Conservation (phyloP, 164 flowering plant species). For the Annona cherimola region DNA sequence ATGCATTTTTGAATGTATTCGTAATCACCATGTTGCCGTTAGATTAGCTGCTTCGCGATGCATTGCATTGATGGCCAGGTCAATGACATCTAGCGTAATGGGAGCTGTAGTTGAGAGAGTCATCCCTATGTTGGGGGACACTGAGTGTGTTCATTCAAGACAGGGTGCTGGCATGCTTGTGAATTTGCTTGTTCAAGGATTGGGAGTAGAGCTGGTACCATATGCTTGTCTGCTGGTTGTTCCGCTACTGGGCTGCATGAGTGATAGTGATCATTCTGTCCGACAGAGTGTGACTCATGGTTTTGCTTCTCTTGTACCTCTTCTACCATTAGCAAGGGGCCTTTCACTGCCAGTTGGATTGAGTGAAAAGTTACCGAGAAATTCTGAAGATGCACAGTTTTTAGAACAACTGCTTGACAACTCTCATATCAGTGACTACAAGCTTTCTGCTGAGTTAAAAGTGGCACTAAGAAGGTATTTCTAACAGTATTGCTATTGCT, state of each 20-base stretch:
- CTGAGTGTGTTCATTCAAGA: slow-evolving; percentile 64
- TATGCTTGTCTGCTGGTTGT: slow-evolving; percentile 91
- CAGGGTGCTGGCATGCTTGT: slow-evolving; percentile 99
- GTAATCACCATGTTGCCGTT: slow-evolving; percentile 87
- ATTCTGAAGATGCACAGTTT: slow-evolving; percentile 75
- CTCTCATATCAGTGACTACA: slow-evolving; percentile 92
- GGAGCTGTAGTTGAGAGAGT: slow-evolving; percentile 70
- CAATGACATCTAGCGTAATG: slow-evolving; percentile 74
- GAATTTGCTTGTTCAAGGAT: slow-evolving; percentile 80
- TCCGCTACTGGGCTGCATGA: slow-evolving; percentile 95
- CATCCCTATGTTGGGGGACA: slow-evolving; percentile 79
- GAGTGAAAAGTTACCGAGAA: slow-evolving; percentile 54
- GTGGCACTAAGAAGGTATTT: slow-evolving; percentile 79
- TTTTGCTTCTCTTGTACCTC: slow-evolving; percentile 99
- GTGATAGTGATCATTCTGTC: slow-evolving; percentile 85
- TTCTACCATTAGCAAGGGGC: slow-evolving; percentile 95
- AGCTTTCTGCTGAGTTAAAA: slow-evolving; percentile 69
- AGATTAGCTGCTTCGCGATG: slow-evolving; percentile 96
- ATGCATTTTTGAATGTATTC: slow-evolving; percentile 73
- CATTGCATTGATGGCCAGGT: slow-evolving; percentile 87
- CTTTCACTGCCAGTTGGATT: slow-evolving; percentile 70
- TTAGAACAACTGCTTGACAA: slow-evolving; percentile 97
- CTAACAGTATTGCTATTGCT: neutral
- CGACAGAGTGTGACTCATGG: slow-evolving; percentile 94
- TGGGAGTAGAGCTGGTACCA: slow-evolving; percentile 83